Percentiles rank a stretch among this genome's conserved stretches.
phyloP scores from a whole-genome alignment of 2,329 filamentous ascomycete species.

The Fusarium tricinctum region DNA sequence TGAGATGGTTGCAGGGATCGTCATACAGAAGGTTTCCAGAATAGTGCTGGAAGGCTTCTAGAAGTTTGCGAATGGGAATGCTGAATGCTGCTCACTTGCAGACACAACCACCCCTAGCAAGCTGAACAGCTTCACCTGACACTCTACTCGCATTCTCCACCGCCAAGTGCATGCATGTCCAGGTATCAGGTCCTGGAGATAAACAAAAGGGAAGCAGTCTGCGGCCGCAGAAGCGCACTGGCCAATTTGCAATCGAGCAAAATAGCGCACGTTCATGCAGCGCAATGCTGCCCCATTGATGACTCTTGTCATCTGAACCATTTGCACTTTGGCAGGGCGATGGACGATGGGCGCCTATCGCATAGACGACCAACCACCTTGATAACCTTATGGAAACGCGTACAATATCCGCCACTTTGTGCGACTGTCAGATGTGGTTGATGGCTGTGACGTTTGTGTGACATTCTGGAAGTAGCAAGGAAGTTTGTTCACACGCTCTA shows the following conservation, averaged over 20 bases:
- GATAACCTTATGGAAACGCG: not conserved
- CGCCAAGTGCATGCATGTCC: slow-evolving; percentile 3
- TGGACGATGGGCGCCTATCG: slow-evolving; percentile 18
- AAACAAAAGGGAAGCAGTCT: not conserved
- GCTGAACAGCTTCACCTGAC: slow-evolving; percentile 25
- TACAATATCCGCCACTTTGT: slow-evolving; percentile 1
- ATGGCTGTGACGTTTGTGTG: slow-evolving; percentile 8
- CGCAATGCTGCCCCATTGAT: not conserved
- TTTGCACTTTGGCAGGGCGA: slow-evolving; percentile 21
- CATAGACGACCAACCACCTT: slow-evolving; percentile 1
- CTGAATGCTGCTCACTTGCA: slow-evolving; percentile 13
- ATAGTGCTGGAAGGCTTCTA: slow-evolving; percentile 16
- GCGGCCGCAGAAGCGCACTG: slow-evolving; percentile 22
- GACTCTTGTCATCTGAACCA: not conserved
- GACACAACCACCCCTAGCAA: slow-evolving; percentile 9
- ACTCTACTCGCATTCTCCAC: slow-evolving; percentile 8
- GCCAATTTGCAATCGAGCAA: not conserved
- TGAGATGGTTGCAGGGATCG: slow-evolving; percentile 10
- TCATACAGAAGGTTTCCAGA: slow-evolving; percentile 13
- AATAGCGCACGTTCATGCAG: not conserved
- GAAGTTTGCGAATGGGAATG: slow-evolving; percentile 7
- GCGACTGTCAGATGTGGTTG: slow-evolving; percentile 1
- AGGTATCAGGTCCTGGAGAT: not conserved
- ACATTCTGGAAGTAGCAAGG: slow-evolving; percentile 23
- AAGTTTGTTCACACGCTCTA: slow-evolving; percentile 4